Conservation (phyloP, 495 filamentous ascomycete species). For the Friedmanniomyces endolithicus region DNA sequence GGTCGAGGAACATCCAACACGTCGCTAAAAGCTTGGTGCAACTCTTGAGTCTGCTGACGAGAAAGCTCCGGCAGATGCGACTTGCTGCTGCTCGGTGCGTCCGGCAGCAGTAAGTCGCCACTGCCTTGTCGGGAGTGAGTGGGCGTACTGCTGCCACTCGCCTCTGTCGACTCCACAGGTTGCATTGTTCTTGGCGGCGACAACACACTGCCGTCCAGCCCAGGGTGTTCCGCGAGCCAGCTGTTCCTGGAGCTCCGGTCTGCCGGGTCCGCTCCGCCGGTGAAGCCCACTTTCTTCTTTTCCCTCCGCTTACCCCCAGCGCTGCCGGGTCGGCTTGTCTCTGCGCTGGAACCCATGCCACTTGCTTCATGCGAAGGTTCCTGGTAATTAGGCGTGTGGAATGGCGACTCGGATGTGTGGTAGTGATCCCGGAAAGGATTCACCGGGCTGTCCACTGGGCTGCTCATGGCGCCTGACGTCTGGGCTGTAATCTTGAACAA, state of each 20-base stretch:
- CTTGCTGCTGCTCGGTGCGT: background rate
- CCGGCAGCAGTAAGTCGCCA: conserved; percentile 9
- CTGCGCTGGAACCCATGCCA: conserved; percentile 10
- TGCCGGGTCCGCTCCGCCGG: conserved; percentile 3
- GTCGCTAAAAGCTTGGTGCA: conserved; percentile 5
- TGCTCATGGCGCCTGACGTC: background rate
- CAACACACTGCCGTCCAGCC: background rate
- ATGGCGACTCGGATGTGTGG: background rate
- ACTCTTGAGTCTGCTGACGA: conserved; percentile 12
- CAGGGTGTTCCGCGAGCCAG: conserved; percentile 1
- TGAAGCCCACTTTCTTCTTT: conserved; percentile 23
- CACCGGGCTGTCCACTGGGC: background rate
- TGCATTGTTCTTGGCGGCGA: background rate
- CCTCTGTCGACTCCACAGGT: background rate
- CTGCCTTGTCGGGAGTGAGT: conserved; percentile 12
- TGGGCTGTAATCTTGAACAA: background rate
- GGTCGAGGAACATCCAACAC: conserved; percentile 9
- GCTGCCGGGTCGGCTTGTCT: conserved; percentile 13
- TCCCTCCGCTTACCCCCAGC: conserved; percentile 14
- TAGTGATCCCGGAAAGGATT: conserved; percentile 8
- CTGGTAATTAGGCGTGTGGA: background rate
- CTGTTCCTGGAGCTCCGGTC: conserved; percentile 4
- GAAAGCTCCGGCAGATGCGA: conserved; percentile 15
- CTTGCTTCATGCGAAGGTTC: conserved; percentile 1
- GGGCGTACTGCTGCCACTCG: background rate